Conservation (phyloP, 768 basidiomycete species). For the Goffeauzyma gilvescens region DNA sequence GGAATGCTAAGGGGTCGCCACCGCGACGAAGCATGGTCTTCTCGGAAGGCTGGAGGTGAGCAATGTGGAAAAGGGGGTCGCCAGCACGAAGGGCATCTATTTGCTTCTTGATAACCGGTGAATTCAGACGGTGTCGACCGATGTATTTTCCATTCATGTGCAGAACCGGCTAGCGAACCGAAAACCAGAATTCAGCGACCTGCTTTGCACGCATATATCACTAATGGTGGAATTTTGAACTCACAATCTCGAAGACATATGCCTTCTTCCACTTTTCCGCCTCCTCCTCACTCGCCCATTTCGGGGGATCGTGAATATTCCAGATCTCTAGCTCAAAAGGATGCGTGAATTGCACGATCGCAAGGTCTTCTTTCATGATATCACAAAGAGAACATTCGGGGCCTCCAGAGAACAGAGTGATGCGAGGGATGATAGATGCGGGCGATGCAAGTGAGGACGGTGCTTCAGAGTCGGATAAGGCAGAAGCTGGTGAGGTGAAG, state of each 20-base stretch:
- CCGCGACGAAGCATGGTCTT: too few species aligned
- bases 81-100: too few species aligned
- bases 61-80: too few species aligned
- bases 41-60: too few species aligned
- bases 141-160: conserved; percentile 22
- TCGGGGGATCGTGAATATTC: conserved; percentile 28
- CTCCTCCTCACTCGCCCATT: conserved; percentile 14
- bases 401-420: conserved; percentile 30
- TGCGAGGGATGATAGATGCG: too few species aligned
- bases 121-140: conserved; percentile 27
- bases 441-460: too few species aligned
- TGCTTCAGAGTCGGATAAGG: too few species aligned
- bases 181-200: neutral
- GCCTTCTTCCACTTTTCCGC: conserved; percentile 23
- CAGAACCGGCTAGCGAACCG: conserved; percentile 22
- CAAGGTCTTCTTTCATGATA: conserved; percentile 26
- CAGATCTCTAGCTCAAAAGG: conserved; percentile 23
- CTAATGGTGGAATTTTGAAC: neutral
- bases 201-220: neutral
- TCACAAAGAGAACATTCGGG: conserved; percentile 32
- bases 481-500: too few species aligned
- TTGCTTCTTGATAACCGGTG: conserved; percentile 11
- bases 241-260: conserved; percentile 30
- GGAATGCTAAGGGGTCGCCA: too few species aligned
- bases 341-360: conserved; percentile 15